Base-by-base conservation (phyloP, 2,329 filamentous ascomycete species). In the Penicillium oxalicum region DNA sequence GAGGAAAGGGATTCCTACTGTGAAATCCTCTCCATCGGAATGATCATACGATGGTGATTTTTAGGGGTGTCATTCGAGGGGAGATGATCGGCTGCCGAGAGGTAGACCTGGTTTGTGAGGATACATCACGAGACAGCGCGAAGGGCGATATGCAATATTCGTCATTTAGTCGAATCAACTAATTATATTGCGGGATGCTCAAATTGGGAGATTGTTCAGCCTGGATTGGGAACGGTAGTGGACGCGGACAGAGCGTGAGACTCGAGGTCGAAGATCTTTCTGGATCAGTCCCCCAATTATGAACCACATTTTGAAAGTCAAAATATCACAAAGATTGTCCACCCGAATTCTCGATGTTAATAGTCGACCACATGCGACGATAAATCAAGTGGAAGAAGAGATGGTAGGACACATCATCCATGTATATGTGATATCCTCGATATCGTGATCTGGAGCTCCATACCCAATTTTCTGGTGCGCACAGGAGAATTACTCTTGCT, bases 371-470 rank as follows among this genome's bases (percentile, higher is more conserved):
- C 33, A 13, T 24, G 11, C 13, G 28, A 33, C 25, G 28, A 35
- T 24, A 40, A 34, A 34, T 34, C 36, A 34, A 26, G 36, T 44
- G 18, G 41, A 34, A 28, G 32, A n/a, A 28, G 32, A n/a, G 29
- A 26, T 44, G 24, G n/a, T 29, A 32, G 27, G 29, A 35, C 47
- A 8, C 40, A 48, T 41, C 47, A 48, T 48, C 47, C 47, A 48
- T n/a, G 47, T 37, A 46, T 44, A 44, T 48, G 47, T 36, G 36
- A 48, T 48, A 33, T 48, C 47, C 28, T 35, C 41, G 36, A 48
- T 48, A 25, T 48, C 47, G 12, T 11, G 3, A 44, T 48, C 24
- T 12, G 7, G 13, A 44, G 47, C 47, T 40, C 41, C 27, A 29
- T 41, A 40, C 11, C 47, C 47, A 36, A 48, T 48, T 26, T 48